Conservation (phyloP, 1,139 yeast species). For the Scheffersomyces quercinus region DNA sequence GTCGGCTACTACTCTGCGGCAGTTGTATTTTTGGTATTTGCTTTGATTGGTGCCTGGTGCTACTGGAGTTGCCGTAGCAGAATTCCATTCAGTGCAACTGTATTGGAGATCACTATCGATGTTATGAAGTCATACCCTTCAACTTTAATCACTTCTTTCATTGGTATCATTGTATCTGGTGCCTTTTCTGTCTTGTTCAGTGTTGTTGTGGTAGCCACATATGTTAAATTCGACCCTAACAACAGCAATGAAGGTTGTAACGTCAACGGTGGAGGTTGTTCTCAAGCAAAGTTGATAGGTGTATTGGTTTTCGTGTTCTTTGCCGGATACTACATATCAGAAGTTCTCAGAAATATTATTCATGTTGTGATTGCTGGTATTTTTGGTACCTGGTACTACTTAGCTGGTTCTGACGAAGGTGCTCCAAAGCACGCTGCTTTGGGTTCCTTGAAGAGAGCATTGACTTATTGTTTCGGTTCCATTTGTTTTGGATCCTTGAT, state of each 20-base stretch:
- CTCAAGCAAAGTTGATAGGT: conserved; percentile 68
- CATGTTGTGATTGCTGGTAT: conserved; percentile 85
- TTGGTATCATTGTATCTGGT: conserved; percentile 67
- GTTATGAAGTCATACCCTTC: conserved; percentile 75
- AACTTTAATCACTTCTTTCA: conserved; percentile 58
- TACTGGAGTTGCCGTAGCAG: conserved; percentile 74
- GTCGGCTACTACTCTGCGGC: conserved; percentile 75
- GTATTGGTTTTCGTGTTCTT: conserved; percentile 69
- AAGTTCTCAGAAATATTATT: conserved; percentile 79
- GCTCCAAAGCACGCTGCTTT: conserved; percentile 79
- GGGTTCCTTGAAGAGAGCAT: conserved; percentile 79
- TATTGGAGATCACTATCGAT: conserved; percentile 70
- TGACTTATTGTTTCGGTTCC: conserved; percentile 88
- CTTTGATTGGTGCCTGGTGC: conserved; percentile 64
- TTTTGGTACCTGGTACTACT: conserved; percentile 89
- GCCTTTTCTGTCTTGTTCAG: conserved; percentile 68
- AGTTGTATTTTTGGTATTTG: conserved; percentile 66
- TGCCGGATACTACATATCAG: conserved; percentile 84
- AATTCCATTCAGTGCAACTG: conserved; percentile 73
- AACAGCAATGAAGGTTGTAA: conserved; percentile 35
- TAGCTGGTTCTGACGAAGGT: conserved; percentile 75
- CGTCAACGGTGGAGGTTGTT: conserved; percentile 65
- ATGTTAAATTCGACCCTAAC: conserved; percentile 64
- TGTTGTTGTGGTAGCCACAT: conserved; percentile 69
- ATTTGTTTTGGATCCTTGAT: conserved; percentile 85